Base-by-base conservation (phyloP, 257 asterid genomes). In the Perilla frutescens region DNA sequence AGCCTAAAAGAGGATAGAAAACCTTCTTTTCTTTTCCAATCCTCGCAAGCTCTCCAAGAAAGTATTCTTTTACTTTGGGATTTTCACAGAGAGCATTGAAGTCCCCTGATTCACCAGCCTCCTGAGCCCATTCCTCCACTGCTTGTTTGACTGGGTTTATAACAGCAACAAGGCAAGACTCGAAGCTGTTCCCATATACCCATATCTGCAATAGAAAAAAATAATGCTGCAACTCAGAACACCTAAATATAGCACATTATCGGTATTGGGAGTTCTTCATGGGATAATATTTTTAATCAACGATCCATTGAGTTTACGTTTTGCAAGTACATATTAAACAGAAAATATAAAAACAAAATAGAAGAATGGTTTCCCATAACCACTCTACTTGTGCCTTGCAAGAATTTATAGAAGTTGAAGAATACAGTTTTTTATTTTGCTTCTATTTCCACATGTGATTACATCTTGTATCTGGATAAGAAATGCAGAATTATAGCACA, bases 171-270 rank as follows among this genome's bases (percentile, higher is more conserved):
- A 94, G 97, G 79, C 77, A 94, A 63, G 97, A 87, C 81, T 94
- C 99, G 6, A 94, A 94, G 85, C 99, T 94, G 83, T 88, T 94
- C 63, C 99, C 99, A 10, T 94, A 91, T 12, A 94, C 69, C 99
- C 99, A 94, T 76, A 91, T 86, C 99, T 94, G 96, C 78, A 79
- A 57, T 71, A 32, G 12, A 32, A 74, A 29, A 47, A 11, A 40
- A 66, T 8, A 54, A 34, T 43, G 51, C 71, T 55, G 73, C 53
- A 43, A 56, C 51, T 56, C 67, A 65, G 71, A 76, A 59, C 47
- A 45, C 59, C 66, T 56, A 72, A 5, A 20, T 48, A 34, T 62
- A 47, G 70, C 36, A 12, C 31, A 12, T 56, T n/a, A 69, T 58
- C 74, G 45, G 45, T 48, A 63, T 32, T 40, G 8, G 39, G 59